These are phyloP conservation scores for Mycena metata DNA, from an alignment of 768 basidiomycete species.

Conservation along the genomic window DNA sequence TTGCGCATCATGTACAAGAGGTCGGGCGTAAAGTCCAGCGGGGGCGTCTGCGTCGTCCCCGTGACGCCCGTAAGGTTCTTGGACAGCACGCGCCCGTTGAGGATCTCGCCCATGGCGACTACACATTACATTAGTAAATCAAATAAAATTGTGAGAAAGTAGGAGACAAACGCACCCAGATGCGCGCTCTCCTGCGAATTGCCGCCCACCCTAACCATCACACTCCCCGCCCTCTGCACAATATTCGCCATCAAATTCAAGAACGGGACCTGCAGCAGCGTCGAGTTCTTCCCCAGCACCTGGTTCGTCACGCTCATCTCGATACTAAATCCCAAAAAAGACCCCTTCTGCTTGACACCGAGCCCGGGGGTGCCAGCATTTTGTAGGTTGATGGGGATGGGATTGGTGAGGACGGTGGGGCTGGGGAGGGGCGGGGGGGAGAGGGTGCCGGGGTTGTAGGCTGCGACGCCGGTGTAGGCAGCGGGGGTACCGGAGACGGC, in stretches of 20 bases:
- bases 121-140: too few relatives aligned
- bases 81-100: conserved; percentile 55
- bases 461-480: conserved; percentile 63
- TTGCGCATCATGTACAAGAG: conserved; percentile 76
- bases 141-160: too few relatives aligned
- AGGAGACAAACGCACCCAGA: too few relatives aligned
- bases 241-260: conserved; percentile 86
- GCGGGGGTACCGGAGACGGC: too few relatives aligned
- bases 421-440: conserved; percentile 65
- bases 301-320: conserved; percentile 74
- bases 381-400: conserved; percentile 62
- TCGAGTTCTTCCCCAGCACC: conserved; percentile 68
- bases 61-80: conserved; percentile 50
- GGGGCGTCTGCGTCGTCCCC: conserved; percentile 68
- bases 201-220: conserved; percentile 79
- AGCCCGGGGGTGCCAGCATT: conserved; percentile 49
- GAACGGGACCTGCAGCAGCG: conserved; percentile 69
- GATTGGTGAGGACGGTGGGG: conserved; percentile 52
- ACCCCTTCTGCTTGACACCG: conserved; percentile 54
- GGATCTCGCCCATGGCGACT: conserved; percentile 56
- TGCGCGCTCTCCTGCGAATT: too few relatives aligned
- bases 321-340: conserved; percentile 69
- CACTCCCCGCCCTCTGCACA: conserved; percentile 70
- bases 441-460: conserved; percentile 66
- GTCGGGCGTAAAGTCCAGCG: conserved; percentile 73